Conservation (phyloP, 768 basidiomycete genomes). For the Hericium erinaceus region DNA sequence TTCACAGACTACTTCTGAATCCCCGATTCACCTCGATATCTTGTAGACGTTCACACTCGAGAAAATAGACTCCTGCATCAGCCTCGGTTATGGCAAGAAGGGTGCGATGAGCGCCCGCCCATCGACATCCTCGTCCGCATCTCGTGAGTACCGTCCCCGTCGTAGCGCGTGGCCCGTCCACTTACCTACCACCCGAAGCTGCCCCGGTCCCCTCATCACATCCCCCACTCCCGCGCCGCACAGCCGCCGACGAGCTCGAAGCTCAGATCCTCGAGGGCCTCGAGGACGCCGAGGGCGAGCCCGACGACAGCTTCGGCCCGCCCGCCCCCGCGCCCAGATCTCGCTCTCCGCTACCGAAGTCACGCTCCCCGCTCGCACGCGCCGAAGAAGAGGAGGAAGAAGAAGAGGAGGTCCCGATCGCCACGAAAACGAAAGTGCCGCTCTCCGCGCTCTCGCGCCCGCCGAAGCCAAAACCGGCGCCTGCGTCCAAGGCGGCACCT, state of each 20-base stretch:
- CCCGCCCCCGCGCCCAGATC: background rate
- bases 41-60: slow-evolving; percentile 10
- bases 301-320: slow-evolving; percentile 29
- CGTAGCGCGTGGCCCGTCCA: background rate
- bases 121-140: background rate
- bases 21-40: background rate
- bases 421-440: background rate
- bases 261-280: slow-evolving; percentile 17
- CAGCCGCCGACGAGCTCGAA: slow-evolving; percentile 16
- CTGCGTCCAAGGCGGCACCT: background rate
- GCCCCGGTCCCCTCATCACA: slow-evolving; percentile 2
- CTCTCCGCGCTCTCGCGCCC: background rate
- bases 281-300: slow-evolving; percentile 16
- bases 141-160: slow-evolving; percentile 6
- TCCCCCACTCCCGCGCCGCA: background rate
- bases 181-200: background rate
- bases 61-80: slow-evolving; percentile 13
- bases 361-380: background rate
- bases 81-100: slow-evolving; percentile 7
- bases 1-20: background rate
- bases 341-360: too few species aligned
- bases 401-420: slow-evolving; percentile 9
- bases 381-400: slow-evolving; percentile 3
- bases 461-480: background rate
- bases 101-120: slow-evolving; percentile 4